phyloP scores from a whole-genome alignment of 1,284 basidiomycete genomes.

The Rhodofomes roseus region DNA sequence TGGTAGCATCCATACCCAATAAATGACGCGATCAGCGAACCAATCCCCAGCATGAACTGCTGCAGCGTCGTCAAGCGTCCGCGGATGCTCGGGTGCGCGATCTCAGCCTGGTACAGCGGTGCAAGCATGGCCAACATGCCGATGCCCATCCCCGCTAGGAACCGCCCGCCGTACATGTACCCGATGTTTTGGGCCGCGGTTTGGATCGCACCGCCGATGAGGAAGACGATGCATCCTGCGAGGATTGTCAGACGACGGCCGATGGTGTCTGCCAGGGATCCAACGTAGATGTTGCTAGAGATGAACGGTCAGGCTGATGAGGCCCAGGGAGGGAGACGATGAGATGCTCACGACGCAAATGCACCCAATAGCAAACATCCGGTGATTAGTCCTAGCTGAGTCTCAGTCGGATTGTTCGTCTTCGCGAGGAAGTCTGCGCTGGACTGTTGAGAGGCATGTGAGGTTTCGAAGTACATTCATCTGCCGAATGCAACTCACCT shows the following conservation, averaged over 20 bases:
- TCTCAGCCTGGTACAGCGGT: slow-evolving; percentile 60
- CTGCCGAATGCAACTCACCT: slow-evolving; percentile 32
- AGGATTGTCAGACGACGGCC: slow-evolving; percentile 33
- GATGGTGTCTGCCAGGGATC: slow-evolving; percentile 19
- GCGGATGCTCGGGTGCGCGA: slow-evolving; percentile 60
- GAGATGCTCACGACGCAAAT: slow-evolving; percentile 19
- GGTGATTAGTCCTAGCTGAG: slow-evolving; percentile 37
- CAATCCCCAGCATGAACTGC: slow-evolving; percentile 50
- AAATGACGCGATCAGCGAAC: slow-evolving; percentile 22
- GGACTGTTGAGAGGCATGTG: slow-evolving; percentile 12
- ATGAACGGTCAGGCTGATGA: slow-evolving; percentile 3
- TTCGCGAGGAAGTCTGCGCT: slow-evolving; percentile 26
- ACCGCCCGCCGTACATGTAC: slow-evolving; percentile 61
- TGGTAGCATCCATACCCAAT: slow-evolving; percentile 26
- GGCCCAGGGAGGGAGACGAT: neutral
- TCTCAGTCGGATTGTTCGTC: slow-evolving; percentile 27
- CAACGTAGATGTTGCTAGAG: slow-evolving; percentile 39
- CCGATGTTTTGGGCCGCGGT: slow-evolving; percentile 50
- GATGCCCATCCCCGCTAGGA: slow-evolving; percentile 50
- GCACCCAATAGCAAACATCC: slow-evolving; percentile 32
- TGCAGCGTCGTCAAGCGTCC: slow-evolving; percentile 48
- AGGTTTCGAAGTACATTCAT: neutral
- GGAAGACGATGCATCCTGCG: slow-evolving; percentile 35
- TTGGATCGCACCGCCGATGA: slow-evolving; percentile 51
- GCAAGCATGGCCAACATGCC: slow-evolving; percentile 56